Conservation (phyloP, 2,329 filamentous ascomycete species). For the Sporothrix variecibatus region DNA sequence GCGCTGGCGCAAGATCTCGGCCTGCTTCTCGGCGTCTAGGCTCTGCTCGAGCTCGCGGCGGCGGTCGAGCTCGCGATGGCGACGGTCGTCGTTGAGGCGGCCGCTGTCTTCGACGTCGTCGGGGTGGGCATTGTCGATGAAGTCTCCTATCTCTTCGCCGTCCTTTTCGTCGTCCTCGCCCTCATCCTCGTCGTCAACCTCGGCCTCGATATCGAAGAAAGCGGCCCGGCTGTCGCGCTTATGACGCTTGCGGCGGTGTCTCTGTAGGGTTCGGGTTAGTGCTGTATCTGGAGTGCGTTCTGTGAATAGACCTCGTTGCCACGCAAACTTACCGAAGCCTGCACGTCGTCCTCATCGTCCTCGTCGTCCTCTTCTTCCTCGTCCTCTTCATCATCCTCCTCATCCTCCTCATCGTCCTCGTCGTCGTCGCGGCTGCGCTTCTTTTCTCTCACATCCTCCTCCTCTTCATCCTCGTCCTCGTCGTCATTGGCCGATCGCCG, state of each 20-base stretch:
- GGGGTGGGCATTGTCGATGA: conserved; percentile 86
- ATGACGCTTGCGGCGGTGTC: conserved; percentile 78
- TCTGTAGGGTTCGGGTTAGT: conserved; percentile 41
- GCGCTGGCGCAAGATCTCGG: conserved; percentile 79
- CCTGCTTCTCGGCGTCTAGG: conserved; percentile 91
- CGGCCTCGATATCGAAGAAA: conserved; percentile 97
- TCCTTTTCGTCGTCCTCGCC: conserved; percentile 88
- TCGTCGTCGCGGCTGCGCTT: conserved; percentile 35
- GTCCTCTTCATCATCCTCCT: conserved; percentile 34
- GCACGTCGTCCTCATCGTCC: conserved; percentile 47
- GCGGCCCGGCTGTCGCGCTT: conserved; percentile 70
- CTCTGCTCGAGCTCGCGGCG: conserved; percentile 84
- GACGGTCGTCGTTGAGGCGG: conserved; percentile 82
- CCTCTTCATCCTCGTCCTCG: conserved; percentile 38
- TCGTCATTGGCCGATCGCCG: conserved; percentile 37
- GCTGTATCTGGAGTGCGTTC: not conserved
- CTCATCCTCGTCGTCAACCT: conserved; percentile 93
- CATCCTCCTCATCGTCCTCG: conserved; percentile 35
- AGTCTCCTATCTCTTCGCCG: conserved; percentile 76
- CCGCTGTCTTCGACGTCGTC: conserved; percentile 83
- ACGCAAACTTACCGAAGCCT: conserved; percentile 42
- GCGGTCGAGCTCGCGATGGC: conserved; percentile 91
- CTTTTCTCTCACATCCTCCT: conserved; percentile 27
- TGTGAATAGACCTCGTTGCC: not conserved
- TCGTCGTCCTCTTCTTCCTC: conserved; percentile 43